Base-by-base conservation (phyloP, 768 basidiomycete species). In the Royoungia palumana region DNA sequence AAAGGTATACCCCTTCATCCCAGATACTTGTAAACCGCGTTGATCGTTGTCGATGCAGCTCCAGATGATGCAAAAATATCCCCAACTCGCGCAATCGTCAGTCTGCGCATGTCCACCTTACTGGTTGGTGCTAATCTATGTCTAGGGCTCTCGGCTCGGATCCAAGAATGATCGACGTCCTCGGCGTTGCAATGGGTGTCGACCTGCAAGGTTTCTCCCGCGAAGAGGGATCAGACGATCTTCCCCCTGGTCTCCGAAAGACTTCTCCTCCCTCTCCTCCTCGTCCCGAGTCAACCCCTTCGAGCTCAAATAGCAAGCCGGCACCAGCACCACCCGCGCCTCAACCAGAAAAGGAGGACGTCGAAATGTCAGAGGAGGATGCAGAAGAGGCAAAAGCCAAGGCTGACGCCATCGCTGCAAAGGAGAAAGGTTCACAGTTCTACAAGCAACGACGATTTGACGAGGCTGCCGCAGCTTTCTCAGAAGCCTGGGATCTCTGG, bases 131-230 rank as follows among this genome's bases (percentile, higher is more conserved):
- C 53, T 64, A 32, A 62, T 34, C 14, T 25, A 11, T 43, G 6
- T 57, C 17, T 55, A 82, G 79, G 38, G 77, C 81, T 60, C 66
- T 89, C 57, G 72, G 81, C 52, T 49, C 46, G 34, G 94, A 97
- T 69, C 83, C 94, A 30, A 81, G 94, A 50, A 93, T 96, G 91
- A 90, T 93, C 67, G 87, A 90, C 62, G 93, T 93, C 14, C 75
- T 97, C 37, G 94, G 94, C 51, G 94, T 83, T 11, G 78, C 91
- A 48, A 91, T 97, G 87, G 92, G 92, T 28, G 78, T 97, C 57
- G 92, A 97, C 70, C 80, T 97, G 70, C 84, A 89, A 69, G 91
- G 87, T 48, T 87, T 89, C 66, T 76, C 81, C 44, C 78, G 93
- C 47, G 83, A 87, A 16, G 90, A 91, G 72, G 93, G 88, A 30